phyloP scores from a whole-genome alignment of 768 basidiomycete species.

The Boletellus ananas region DNA sequence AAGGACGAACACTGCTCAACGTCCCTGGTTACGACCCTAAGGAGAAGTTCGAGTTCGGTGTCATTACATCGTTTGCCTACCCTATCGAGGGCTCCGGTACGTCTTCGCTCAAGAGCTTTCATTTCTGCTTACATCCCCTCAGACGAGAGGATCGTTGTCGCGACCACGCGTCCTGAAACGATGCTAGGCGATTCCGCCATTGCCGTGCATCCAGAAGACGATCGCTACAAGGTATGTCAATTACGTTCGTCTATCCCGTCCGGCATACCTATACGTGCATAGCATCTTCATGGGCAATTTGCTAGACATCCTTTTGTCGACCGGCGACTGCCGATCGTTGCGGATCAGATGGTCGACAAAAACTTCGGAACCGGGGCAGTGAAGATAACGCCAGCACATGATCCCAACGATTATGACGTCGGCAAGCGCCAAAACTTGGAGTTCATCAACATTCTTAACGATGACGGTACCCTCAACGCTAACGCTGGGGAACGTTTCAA shows the following conservation, averaged over 20 bases:
- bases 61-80: constrained; percentile 95
- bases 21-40: constrained; percentile 96
- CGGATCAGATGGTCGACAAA: constrained; percentile 90
- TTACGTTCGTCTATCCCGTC: background rate
- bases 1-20: constrained; percentile 77
- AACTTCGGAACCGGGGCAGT: constrained; percentile 97
- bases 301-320: constrained; percentile 84
- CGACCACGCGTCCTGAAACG: constrained; percentile 97
- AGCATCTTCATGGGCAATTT: constrained; percentile 94
- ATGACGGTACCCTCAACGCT: constrained; percentile 92
- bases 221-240: constrained; percentile 67
- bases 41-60: constrained; percentile 96
- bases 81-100: constrained; percentile 79
- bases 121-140: background rate
- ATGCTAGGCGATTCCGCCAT: constrained; percentile 98
- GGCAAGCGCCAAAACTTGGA: constrained; percentile 82
- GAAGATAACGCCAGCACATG: constrained; percentile 98
- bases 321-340: constrained; percentile 83
- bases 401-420: constrained; percentile 95
- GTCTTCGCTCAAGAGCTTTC: constrained; percentile 11
- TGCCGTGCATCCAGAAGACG: constrained; percentile 92
- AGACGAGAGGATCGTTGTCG: constrained; percentile 91
- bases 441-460: constrained; percentile 93
- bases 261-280: background rate
- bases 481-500: constrained; percentile 81